Evolutionary conservation across 306 rosid species (phyloP), one percentile per base, ranked within the genome.

Genomic region (Dalbergia oliveri): DNA sequence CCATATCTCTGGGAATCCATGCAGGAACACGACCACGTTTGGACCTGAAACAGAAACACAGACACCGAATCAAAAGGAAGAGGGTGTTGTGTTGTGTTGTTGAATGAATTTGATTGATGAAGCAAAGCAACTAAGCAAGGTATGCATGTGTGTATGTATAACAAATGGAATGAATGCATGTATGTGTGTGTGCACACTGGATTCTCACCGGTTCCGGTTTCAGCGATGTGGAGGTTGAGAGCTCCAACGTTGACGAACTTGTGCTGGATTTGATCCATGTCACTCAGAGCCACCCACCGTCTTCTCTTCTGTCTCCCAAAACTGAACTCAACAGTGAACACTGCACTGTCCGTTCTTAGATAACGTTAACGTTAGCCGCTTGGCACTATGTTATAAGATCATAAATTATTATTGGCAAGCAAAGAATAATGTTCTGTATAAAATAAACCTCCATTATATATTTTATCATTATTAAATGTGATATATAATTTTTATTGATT

Each of bases 1-100:
- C 98, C 98, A 94, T 78, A 91, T 94, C 88, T 94, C 97, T 0
- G 93, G 97, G 73, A 94, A 94, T 0, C 97, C 97, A 63, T 92
- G 97, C 5, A 94, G 82, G 66, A 92, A 92, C 18, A 94, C 88
- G 69, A 85, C 93, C 31, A 81, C 93, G 80, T 89, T 89, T 9
- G 74, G 78, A 63, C 93, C 94, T 88, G 85, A 73, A 81, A 26
- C 31, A 26, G 31, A 26, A 73, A 23, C 37, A 16, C 59, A 9
- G 14, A 2, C 19, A 19, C 8, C 31, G 31, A 26, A 26, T 26
- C 31, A 26, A 56, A 9, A 19, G 15, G 45, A 64, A 3, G 16
- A 35, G 5, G 8, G 53, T 69, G 41, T 35, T 21, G 23, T 21
- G 23, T 4, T 37, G 41, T 37, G 41, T 37, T 6, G 7, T 37